Evolutionary conservation across 1,139 yeast genomes (phyloP), one percentile per base, ranked within the genome.

Genomic region (Geotrichum phurueaensis): DNA sequence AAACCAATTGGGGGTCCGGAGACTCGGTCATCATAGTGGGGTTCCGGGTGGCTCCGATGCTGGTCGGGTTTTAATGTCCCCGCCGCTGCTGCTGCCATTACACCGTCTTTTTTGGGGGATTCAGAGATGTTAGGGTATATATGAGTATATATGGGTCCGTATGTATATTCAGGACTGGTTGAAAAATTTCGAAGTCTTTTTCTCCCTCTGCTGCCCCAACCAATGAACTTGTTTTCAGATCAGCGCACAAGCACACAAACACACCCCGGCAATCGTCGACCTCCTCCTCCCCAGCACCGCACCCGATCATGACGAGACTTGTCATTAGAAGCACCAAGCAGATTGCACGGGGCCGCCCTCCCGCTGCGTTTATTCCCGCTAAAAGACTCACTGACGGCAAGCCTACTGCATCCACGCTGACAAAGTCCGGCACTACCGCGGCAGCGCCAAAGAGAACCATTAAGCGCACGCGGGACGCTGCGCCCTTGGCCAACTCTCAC

Each of bases 311-410:
- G 63, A 39, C 63, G 33, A 56, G 63, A 29, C 36, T 53, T 23
- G 47, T 58, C 15, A 49, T 56, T 15, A 48, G 58, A 48, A 61
- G 60, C 39, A 54, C 60, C 15, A 61, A 61, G 45, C 56, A 49
- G n/a, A 51, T 43, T 7, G 57, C 59, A 23, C 31, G 53, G 45
- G 62, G 62, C 10, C 56, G 56, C 7, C 59, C 63, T 47, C 63
- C 63, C 10, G 53, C 61, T 9, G 45, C 48, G 10, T 61, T 59
- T 23, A 55, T 49, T 33, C 63, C 63, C 15, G 39, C 58, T 22
- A 54, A 20, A 6, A 43, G 61, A 47, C 25, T 58, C 13, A 54
- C 58, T 7, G 27, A 51, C 10, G 57, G 51, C 22, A 36, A 45
- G 25, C 36, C 57, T 18, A 18, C 31, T 47, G 5, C 29, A 33